A percentile compares a stretch with the other conserved stretches of the same genome.
These are phyloP conservation scores for Amphibolis antarctica DNA, from an alignment of 106 monocot genomes.

Conservation along the genomic window DNA sequence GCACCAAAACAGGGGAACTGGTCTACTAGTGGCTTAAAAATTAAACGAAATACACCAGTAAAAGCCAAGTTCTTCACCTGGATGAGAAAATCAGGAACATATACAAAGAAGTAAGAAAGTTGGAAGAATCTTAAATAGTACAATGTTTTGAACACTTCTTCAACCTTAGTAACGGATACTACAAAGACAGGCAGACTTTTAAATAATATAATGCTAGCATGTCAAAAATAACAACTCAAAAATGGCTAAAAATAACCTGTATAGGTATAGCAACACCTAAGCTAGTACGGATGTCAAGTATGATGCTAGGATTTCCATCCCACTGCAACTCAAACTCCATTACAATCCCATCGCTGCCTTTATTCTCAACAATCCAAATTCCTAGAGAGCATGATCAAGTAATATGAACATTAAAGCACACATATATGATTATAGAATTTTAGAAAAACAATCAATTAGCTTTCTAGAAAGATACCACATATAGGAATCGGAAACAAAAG, in stretches of 20 bases:
- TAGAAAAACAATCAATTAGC: neutral
- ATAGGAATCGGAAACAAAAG: neutral
- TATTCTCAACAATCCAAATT: conserved; percentile 56
- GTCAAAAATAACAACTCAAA: too few relatives aligned
- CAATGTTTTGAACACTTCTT: too few relatives aligned
- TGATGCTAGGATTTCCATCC: conserved; percentile 97
- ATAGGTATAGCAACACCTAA: conserved; percentile 83
- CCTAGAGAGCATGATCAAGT: conserved; percentile 29
- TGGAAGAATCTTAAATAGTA: too few relatives aligned
- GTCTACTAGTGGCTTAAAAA: conserved; percentile 73
- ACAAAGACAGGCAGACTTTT: too few relatives aligned
- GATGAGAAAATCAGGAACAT: neutral
- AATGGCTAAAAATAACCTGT: conserved; percentile 41
- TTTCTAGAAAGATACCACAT: neutral
- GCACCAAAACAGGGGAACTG: conserved; percentile 91
- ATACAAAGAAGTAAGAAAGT: too few relatives aligned
- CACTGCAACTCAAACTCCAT: conserved; percentile 96
- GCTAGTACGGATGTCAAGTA: conserved; percentile 69
- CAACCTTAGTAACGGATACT: too few relatives aligned
- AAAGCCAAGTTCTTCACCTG: conserved; percentile 88
- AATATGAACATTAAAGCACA: neutral
- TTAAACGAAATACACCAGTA: conserved; percentile 80
- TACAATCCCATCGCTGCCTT: conserved; percentile 46
- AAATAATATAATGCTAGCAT: too few relatives aligned
- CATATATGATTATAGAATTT: neutral